Evolutionary conservation across 225 moss, liverwort and hornwort genomes (phyloP).

Genomic region (Marchantia polymorpha): DNA sequence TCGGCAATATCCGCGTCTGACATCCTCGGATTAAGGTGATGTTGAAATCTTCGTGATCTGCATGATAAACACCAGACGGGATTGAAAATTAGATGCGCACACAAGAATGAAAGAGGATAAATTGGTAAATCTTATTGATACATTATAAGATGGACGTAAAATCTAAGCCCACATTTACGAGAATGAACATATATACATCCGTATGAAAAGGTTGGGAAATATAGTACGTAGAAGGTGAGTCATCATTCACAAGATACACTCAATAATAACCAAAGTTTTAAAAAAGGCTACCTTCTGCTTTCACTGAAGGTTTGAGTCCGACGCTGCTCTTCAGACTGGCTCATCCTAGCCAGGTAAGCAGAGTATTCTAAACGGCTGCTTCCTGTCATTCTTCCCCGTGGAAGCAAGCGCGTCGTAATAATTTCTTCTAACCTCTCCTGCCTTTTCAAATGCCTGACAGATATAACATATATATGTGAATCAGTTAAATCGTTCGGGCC

Average conservation of each 20-base stretch:
- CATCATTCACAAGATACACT: not conserved
- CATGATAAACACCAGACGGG: not conserved
- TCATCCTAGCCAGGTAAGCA: constrained; percentile 34
- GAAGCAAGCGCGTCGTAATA: constrained; percentile 19
- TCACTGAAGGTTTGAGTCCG: not conserved
- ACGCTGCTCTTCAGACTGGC: constrained; percentile 38
- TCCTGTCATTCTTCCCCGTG: constrained; percentile 31
- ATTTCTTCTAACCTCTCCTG: constrained; percentile 28
- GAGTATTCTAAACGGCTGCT: constrained; percentile 26
- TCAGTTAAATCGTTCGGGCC: not conserved
- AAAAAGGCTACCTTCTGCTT: constrained; percentile 23
- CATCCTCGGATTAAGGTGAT: constrained; percentile 29
- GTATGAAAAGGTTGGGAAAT: too few species aligned
- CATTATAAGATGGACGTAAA: too few species aligned
- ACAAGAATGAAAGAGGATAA: too few species aligned
- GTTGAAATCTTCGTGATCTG: constrained; percentile 34
- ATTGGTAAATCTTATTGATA: too few species aligned
- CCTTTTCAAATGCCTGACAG: constrained; percentile 25
- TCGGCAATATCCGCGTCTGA: constrained; percentile 28
- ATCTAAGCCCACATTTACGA: too few species aligned
- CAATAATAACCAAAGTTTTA: not conserved
- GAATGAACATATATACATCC: too few species aligned
- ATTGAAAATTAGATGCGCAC: not conserved
- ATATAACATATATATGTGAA: not conserved
- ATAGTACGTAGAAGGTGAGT: too few species aligned